Evolutionary conservation across 371 early-diverging fungal genomes (phyloP).

Genomic region (Mucor saturninus): DNA sequence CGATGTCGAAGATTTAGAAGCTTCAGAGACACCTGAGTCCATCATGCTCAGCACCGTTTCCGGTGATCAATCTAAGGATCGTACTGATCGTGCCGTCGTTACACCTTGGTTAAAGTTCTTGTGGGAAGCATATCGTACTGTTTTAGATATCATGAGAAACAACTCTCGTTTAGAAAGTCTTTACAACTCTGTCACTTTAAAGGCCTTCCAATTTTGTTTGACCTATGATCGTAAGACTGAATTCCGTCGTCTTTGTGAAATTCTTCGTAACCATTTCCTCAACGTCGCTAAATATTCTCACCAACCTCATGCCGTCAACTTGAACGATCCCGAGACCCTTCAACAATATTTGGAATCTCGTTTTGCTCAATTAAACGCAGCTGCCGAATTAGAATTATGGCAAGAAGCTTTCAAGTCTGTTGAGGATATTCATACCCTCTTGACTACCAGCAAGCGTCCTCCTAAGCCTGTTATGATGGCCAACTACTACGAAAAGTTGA

Average conservation of each 20-base stretch:
- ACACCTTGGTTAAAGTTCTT: slow-evolving; percentile 98
- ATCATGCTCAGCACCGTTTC: slow-evolving; percentile 93
- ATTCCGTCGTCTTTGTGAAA: slow-evolving; percentile 96
- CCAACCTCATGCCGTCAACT: slow-evolving; percentile 91
- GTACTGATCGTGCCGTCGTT: slow-evolving; percentile 95
- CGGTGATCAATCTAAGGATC: slow-evolving; percentile 92
- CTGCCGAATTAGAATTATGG: slow-evolving; percentile 97
- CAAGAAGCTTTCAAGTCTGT: slow-evolving; percentile 97
- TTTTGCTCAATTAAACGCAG: slow-evolving; percentile 93
- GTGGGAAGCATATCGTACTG: slow-evolving; percentile 98
- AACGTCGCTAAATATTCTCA: slow-evolving; percentile 91
- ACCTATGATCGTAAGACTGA: slow-evolving; percentile 96
- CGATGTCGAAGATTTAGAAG: slow-evolving; percentile 95
- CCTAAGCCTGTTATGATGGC: slow-evolving; percentile 95
- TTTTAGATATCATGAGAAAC: slow-evolving; percentile 95
- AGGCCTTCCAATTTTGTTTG: slow-evolving; percentile 96
- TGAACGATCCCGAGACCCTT: slow-evolving; percentile 94
- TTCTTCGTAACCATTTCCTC: slow-evolving; percentile 92
- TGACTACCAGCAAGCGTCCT: slow-evolving; percentile 88
- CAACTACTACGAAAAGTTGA: slow-evolving; percentile 96
- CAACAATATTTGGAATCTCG: slow-evolving; percentile 96
- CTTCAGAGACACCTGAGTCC: slow-evolving; percentile 95
- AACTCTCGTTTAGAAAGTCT: slow-evolving; percentile 93
- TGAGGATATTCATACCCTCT: slow-evolving; percentile 95
- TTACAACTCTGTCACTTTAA: slow-evolving; percentile 89